These are phyloP conservation scores for Blastobotrys raffinosifermentans DNA, from an alignment of 1,139 yeast genomes.

Conservation along the genomic window DNA sequence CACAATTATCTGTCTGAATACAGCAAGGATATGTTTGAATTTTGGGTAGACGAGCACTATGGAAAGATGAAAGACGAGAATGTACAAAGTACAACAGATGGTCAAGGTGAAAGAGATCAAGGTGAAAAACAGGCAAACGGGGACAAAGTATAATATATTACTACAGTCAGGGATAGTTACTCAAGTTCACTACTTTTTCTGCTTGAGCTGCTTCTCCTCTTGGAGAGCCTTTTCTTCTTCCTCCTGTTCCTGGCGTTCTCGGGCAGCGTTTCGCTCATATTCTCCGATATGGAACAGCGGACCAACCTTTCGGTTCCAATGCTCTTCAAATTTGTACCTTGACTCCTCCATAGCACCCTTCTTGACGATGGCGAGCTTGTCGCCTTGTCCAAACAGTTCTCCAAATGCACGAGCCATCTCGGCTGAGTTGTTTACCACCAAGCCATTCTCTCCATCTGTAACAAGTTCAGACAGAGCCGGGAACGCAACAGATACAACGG, in stretches of 20 bases:
- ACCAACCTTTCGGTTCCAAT: conserved; percentile 52
- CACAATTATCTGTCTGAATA: conserved; percentile 44
- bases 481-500: conserved; percentile 74
- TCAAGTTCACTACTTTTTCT: neutral
- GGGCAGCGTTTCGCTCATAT: conserved; percentile 20
- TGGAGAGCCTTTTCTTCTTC: neutral
- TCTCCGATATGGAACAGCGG: conserved; percentile 37
- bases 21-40: conserved; percentile 43
- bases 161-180: neutral
- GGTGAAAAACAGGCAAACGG: conserved; percentile 1
- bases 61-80: conserved; percentile 42
- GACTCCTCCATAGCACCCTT: conserved; percentile 71
- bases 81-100: conserved; percentile 11
- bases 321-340: conserved; percentile 61
- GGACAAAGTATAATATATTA: neutral
- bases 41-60: conserved; percentile 41
- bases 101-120: neutral
- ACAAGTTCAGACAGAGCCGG: conserved; percentile 46
- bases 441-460: conserved; percentile 41
- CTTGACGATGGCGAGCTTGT: conserved; percentile 38
- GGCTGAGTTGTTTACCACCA: conserved; percentile 38
- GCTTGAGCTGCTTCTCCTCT: neutral
- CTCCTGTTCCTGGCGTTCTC: too few relatives aligned
- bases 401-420: conserved; percentile 49
- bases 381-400: conserved; percentile 41